phyloP scores from a whole-genome alignment of 352 stramenopile species.

The Plasmopara halstedii region DNA sequence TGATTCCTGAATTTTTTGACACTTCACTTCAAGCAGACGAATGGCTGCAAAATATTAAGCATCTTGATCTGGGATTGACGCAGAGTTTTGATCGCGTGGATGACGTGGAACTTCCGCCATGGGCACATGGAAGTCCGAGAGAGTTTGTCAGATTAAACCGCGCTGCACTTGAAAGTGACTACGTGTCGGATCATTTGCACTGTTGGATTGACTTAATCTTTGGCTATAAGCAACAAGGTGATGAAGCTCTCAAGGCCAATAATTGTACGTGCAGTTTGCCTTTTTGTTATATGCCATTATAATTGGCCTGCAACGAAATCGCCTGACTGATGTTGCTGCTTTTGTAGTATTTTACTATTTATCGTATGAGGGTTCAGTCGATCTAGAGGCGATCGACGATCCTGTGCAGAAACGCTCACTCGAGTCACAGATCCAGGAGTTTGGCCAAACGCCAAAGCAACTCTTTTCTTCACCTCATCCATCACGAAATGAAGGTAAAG shows the following conservation, averaged over 20 bases:
- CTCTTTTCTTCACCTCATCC: constrained; percentile 73
- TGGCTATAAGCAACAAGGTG: constrained; percentile 94
- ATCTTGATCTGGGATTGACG: constrained; percentile 93
- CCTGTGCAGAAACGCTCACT: constrained; percentile 89
- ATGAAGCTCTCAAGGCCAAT: constrained; percentile 76
- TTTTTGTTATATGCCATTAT: background rate
- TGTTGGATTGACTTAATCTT: constrained; percentile 99
- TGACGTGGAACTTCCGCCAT: constrained; percentile 91
- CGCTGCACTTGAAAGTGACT: constrained; percentile 93
- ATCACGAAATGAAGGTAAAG: constrained; percentile 35
- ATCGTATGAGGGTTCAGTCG: constrained; percentile 81
- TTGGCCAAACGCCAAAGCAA: constrained; percentile 84
- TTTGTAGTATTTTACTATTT: constrained; percentile 84
- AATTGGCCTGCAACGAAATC: too few relatives aligned
- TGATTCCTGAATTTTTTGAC: constrained; percentile 98
- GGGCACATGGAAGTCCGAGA: constrained; percentile 82
- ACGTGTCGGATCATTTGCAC: constrained; percentile 92
- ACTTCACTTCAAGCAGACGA: constrained; percentile 57
- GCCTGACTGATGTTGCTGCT: constrained; percentile 8
- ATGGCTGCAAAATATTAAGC: constrained; percentile 95
- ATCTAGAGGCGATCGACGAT: constrained; percentile 80
- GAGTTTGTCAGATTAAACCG: constrained; percentile 91
- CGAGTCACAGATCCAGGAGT: constrained; percentile 90
- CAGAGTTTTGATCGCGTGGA: constrained; percentile 79
- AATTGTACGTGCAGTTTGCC: constrained; percentile 47